phyloP scores from a whole-genome alignment of 805 yeast genomes.

The Saturnispora sanitii region DNA sequence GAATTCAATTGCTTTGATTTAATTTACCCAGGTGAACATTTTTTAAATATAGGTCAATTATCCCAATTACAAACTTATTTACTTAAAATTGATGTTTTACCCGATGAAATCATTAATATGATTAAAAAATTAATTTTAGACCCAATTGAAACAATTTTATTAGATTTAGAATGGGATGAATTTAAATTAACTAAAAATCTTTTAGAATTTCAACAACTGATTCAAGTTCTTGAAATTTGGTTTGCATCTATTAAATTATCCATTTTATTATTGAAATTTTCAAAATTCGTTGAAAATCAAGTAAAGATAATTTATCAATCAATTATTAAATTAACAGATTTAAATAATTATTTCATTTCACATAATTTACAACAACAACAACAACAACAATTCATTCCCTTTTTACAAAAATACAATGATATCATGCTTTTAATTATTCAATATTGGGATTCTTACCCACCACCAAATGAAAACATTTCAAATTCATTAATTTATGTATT shows the following conservation, averaged over 20 bases:
- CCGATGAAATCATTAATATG: no score
- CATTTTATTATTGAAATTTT: not conserved
- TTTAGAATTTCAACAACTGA: conserved; percentile 1
- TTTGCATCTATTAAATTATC: not conserved
- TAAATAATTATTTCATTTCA: not conserved
- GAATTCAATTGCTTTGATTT: no score
- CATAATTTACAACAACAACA: conserved; percentile 1
- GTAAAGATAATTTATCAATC: not conserved
- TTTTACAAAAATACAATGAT: no score
- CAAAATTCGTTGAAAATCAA: conserved; percentile 4
- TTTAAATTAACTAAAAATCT: conserved; percentile 1
- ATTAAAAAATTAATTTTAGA: not conserved
- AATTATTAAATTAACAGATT: not conserved
- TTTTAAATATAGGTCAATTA: no score
- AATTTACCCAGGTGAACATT: no score
- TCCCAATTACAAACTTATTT: no score
- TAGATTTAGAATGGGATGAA: conserved; percentile 3
- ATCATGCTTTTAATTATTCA: no score
- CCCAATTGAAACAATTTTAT: not conserved
- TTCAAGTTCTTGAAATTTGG: conserved; percentile 1
- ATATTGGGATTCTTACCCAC: no score
- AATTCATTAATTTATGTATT: no score
- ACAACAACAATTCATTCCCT: no score
- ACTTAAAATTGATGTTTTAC: no score
- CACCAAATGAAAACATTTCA: no score